Base-by-base conservation (phyloP, 345 rosid species). In the Hevea brasiliensis region DNA sequence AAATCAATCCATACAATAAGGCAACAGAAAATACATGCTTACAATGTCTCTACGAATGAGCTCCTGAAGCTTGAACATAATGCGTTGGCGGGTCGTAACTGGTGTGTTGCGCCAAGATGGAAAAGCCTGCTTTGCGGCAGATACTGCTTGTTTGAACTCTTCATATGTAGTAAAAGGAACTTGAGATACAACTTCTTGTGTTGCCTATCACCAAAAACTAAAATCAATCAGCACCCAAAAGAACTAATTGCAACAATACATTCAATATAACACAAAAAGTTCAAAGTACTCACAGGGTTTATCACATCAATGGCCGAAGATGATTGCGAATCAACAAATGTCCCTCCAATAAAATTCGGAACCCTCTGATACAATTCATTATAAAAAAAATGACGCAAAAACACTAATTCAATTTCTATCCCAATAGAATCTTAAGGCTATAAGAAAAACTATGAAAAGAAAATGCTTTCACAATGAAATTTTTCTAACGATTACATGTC, bases 41-140 rank as follows among this genome's bases (percentile, higher is more conserved):
- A 92, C 98, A 57, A 79, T 94, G 79, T 94, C 92, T 75, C 91
- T 89, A 35, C 96, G 89, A 60, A 94, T 92, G 79, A 94, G 98
- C 80, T 89, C 91, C 83, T 94, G 98, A 40, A 94, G 87, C 84
- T 94, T 94, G 26, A 94, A 76, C 98, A 94, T 94, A 40, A 92
- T 68, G 12, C 98, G 92, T 65, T 94, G 98, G 27, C 98, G 90
- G 14, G 97, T 84, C 0, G 98, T 92, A 70, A 94, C 74, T 26
- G 98, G 97, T 9, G 95, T 94, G 80, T 85, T 89, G 59, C 92
- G 90, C 98, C 98, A 94, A 8, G 85, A 82, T 23, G 88, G 91
- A 78, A 89, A 94, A 37, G 98, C 92, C 61, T 87, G 79, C 82
- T 92, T 92, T 8, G 98, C 98, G 7, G 98, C 91, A 51, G 90